Base-by-base conservation (phyloP, 495 filamentous ascomycete species). In the Aspergillus avenaceus region DNA sequence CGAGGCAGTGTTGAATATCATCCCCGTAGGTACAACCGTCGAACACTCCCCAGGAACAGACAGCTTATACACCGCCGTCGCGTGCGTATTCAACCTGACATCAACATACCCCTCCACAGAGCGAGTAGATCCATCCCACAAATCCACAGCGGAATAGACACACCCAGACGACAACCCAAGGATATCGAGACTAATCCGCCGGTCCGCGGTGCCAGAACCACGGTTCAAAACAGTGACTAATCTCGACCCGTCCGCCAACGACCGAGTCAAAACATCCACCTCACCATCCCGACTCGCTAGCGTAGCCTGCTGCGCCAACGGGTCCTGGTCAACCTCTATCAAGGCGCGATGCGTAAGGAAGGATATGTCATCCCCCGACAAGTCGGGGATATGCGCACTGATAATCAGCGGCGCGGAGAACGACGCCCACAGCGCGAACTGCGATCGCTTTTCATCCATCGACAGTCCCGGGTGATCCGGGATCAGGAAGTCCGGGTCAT, bases 401-500 rank as follows among this genome's bases (percentile, higher is more conserved):
- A 75, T 64, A 38, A 75, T 72, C 29, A 75, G 34, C 21, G 71
- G 70, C 14, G 71, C 68, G 0, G 53, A 56, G 12, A 71, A 66
- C 4, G 63, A 64, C 5, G 67, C 62, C 72, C 72, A 75, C 11
- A 74, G 57, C 11, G 67, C 56, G 26, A 75, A 75, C 26, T 75
- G 71, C 8, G 67, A 67, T 29, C 55, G 58, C 50, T 72, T 71
- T 42, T 75, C 72, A 21, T 58, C 60, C 19, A 63, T 26, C 0
- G 56, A 58, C 12, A 75, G 54, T 3, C 63, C 64, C 1, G 62
- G 66, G 41, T 71, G 65, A 36, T 72, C 72, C 0, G 68, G 55
- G 43, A 71, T 73, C 45, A 75, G 29, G 40, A 75, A 73, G 44
- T 75, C 72, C 4, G 71, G 69, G 44, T 75, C 72, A 45, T 72